A percentile compares a stretch with the other conserved stretches of the same genome.
phyloP scores from a whole-genome alignment of 2,329 filamentous ascomycete species.

The Aspergillus sp. region DNA sequence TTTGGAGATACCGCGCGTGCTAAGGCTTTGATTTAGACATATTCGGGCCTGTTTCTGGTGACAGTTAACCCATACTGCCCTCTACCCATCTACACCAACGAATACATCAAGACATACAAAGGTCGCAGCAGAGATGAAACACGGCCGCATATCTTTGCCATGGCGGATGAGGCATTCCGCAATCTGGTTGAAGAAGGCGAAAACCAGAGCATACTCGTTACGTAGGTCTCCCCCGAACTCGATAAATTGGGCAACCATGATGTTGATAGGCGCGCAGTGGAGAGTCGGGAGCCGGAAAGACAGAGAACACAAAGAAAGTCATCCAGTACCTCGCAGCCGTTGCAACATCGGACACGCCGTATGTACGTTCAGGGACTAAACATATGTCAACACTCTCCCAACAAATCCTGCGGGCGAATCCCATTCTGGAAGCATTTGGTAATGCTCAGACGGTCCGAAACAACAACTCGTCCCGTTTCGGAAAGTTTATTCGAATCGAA shows the following conservation, averaged over 20 bases:
- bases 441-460: constrained; percentile 98
- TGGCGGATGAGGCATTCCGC: constrained; percentile 94
- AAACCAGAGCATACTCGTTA: constrained; percentile 97
- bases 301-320: constrained; percentile 98
- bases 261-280: constrained; percentile 50
- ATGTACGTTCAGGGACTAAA: constrained; percentile 58
- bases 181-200: constrained; percentile 92
- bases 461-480: constrained; percentile 97
- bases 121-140: constrained; percentile 89
- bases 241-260: not conserved
- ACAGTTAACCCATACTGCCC: constrained; percentile 96
- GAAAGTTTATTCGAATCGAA: constrained; percentile 97
- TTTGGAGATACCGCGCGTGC: not conserved
- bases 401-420: constrained; percentile 93
- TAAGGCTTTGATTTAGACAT: constrained; percentile 59
- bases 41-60: constrained; percentile 94
- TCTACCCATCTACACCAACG: constrained; percentile 90
- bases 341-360: constrained; percentile 74
- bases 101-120: constrained; percentile 98
- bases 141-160: constrained; percentile 94
- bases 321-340: constrained; percentile 98
- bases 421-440: constrained; percentile 95
- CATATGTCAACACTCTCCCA: constrained; percentile 86
- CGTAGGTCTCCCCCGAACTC: constrained; percentile 47
- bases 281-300: constrained; percentile 97